Percentiles rank a stretch among this genome's conserved stretches.
phyloP scores from a whole-genome alignment of 2,329 filamentous ascomycete genomes.

The Penicillium sp. region DNA sequence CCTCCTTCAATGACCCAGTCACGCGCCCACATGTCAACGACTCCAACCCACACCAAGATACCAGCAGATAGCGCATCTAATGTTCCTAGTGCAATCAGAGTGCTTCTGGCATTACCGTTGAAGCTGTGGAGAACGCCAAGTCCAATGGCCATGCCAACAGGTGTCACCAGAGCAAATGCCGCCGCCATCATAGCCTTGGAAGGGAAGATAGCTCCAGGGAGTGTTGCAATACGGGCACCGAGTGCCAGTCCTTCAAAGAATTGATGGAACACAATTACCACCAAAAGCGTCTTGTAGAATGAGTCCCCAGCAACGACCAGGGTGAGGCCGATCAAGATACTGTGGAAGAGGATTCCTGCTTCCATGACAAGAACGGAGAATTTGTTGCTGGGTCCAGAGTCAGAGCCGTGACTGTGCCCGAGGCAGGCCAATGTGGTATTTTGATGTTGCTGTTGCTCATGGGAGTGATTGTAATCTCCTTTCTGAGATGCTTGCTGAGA shows the following conservation, averaged over 20 bases:
- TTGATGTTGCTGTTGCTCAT: slow-evolving; percentile 3
- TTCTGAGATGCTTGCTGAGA: slow-evolving; percentile 1
- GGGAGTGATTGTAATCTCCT: slow-evolving; percentile 2
- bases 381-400: slow-evolving; percentile 46
- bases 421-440: slow-evolving; percentile 24
- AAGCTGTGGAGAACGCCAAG: slow-evolving; percentile 68
- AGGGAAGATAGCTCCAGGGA: slow-evolving; percentile 40
- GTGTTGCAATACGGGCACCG: slow-evolving; percentile 65
- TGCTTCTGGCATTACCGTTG: slow-evolving; percentile 69
- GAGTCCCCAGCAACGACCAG: slow-evolving; percentile 51
- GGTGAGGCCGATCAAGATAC: slow-evolving; percentile 52
- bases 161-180: slow-evolving; percentile 69
- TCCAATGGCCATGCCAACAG: slow-evolving; percentile 77
- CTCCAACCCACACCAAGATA: slow-evolving; percentile 74
- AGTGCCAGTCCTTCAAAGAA: slow-evolving; percentile 76
- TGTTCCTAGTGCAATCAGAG: slow-evolving; percentile 69
- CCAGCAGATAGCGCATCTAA: slow-evolving; percentile 72
- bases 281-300: slow-evolving; percentile 53
- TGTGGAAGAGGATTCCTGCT: slow-evolving; percentile 73
- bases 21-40: slow-evolving; percentile 76
- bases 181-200: slow-evolving; percentile 59
- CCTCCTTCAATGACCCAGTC: slow-evolving; percentile 67
- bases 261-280: slow-evolving; percentile 74
- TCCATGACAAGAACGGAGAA: slow-evolving; percentile 69
- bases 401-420: slow-evolving; percentile 36